Evolutionary conservation across 805 yeast species (phyloP), one percentile per base, ranked within the genome.

Genomic region (Sugiyamaella americana): DNA sequence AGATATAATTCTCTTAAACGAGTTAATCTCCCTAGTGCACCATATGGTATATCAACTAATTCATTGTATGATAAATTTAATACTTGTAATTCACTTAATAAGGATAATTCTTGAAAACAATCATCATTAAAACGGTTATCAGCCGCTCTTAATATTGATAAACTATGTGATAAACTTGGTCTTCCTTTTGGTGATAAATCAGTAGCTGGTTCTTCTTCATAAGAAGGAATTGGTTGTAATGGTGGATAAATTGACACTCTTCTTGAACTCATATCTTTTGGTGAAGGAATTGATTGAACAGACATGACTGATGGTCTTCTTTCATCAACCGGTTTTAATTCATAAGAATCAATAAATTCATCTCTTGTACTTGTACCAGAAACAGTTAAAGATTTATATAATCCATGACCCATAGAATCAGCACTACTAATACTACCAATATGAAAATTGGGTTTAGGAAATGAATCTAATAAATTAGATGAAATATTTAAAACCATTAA

Each of bases 31-130:
- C 77, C 65, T 10, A 86, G 60, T 2, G 80, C 78, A n/a, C 95
- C 87, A 17, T 70, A 64, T 0, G 96, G 94, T 22, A 91, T 77
- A 55, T 91, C 98, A 30, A 82, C 67, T 26, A 93, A 64, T 52
- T 82, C 89, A 58, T 93, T 93, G 63, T 91, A 91, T 0, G 95
- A 79, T 46, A 93, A 63, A 56, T 91, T 88, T 55, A 93, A 69
- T 1, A 74, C 62, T 49, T 74, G 76, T 52, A 93, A 65, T 42
- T 80, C 76, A 1, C 68, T 60, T 51, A 86, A 74, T 41, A 73
- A 66, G 4, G 85, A 75, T 26, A 93, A 68, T 2, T 78, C 71
- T 45, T 82, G 83, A 65, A 89, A 81, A 50, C 82, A 78, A 4
- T 82, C 83, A 59, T 91, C 96, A 21, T 73, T 75, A 29, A 93